Evolutionary conservation across 1,284 basidiomycete species (phyloP), one percentile per base, ranked within the genome.

Genomic region (Cutaneotrichosporon cutaneum): DNA sequence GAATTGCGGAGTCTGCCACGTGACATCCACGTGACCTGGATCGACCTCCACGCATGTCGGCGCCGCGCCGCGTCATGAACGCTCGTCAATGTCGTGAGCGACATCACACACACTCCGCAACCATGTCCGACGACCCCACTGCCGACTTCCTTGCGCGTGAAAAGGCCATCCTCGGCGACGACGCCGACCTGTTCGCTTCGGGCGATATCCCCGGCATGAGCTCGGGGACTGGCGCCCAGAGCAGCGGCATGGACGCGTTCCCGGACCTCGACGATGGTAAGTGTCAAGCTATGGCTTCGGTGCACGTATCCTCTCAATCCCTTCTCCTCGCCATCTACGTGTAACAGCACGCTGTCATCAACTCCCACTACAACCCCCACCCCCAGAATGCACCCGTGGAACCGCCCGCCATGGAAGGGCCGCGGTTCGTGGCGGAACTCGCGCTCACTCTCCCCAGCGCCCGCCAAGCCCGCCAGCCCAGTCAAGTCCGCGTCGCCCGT

Each of bases 141-240:
- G 78, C 78, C 39, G 78, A 79, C 66, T 80, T 79, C 72, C 73
- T 80, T 36, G 78, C 78, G 27, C 64, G 76, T 51, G 78, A 80
- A 63, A 76, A 77, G 68, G 77, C 74, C 36, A 72, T 73, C 36
- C 72, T 80, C 35, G 78, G 77, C 36, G 77, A 80, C 50, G 77
- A 79, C 54, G 77, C 77, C 59, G 77, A 78, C 64, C 63, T 80
- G 39, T 80, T 80, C 65, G 70, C 73, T 7, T 67, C 72, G 16
- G 76, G 74, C 45, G 57, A 56, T 33, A 68, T 70, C 16, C 26
- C 54, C 9, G 54, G 39, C 39, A 11, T 44, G 54, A 30, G 27
- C 35, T 22, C 35, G 39, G 54, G n/a, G n/a, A n/a, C n/a, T n/a
- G n/a, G n/a, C n/a, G n/a, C n/a, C n/a, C n/a, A n/a, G n/a, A n/a